Conservation (phyloP, 2,329 filamentous ascomycete species). For the Aspergillus felis region DNA sequence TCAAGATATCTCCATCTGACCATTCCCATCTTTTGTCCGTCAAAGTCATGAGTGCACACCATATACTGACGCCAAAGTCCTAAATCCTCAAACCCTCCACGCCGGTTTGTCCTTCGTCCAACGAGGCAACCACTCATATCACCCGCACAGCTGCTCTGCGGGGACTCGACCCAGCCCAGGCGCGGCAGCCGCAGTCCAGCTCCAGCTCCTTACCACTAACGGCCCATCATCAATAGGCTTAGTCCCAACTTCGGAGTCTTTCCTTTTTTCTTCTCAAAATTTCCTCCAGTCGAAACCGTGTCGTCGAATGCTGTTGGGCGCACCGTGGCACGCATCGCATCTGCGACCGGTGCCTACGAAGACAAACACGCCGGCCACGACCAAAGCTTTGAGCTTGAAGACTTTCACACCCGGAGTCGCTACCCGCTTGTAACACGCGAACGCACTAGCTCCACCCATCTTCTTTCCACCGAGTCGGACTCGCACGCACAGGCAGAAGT, state of each 20-base stretch:
- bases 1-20: background rate
- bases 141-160: no score
- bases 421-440: constrained; percentile 5
- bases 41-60: background rate
- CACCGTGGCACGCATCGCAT: constrained; percentile 23
- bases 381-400: constrained; percentile 17
- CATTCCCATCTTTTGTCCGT: background rate
- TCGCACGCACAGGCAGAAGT: no score
- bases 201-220: background rate
- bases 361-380: background rate
- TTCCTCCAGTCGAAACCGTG: constrained; percentile 16
- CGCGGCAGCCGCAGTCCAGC: background rate
- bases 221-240: no score
- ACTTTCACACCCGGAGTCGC: constrained; percentile 17
- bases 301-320: constrained; percentile 24
- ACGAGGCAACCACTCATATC: no score
- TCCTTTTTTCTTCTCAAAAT: background rate
- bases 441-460: constrained; percentile 4
- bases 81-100: no score
- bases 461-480: constrained; percentile 1
- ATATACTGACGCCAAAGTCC: no score
- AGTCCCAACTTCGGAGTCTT: background rate
- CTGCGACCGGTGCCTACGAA: constrained; percentile 22
- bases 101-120: no score
- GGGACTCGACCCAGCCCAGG: no score